phyloP scores from a whole-genome alignment of 306 rosid genomes.

The Casuarina cunninghamiana region DNA sequence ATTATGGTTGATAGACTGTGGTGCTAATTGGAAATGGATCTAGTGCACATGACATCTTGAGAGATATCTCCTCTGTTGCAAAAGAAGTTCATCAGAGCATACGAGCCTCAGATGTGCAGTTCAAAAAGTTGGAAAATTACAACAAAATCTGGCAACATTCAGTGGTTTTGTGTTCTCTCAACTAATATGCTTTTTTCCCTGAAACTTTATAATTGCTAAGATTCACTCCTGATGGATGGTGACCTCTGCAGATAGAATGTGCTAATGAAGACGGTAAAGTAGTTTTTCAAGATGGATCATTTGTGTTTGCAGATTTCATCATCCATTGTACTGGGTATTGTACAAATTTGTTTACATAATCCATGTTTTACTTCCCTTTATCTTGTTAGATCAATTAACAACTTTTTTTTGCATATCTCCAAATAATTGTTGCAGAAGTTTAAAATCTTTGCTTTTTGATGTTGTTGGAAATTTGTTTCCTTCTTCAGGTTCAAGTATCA shows the following conservation, averaged over 20 bases:
- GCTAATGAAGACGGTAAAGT: conserved; percentile 13
- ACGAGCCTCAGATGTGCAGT: not conserved
- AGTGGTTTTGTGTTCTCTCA: not conserved
- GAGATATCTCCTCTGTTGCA: conserved; percentile 5
- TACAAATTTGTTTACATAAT: not conserved
- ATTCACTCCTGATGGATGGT: not conserved
- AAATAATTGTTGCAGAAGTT: not conserved
- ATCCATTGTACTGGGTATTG: conserved; percentile 30
- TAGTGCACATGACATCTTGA: not conserved
- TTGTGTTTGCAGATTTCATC: conserved; percentile 14
- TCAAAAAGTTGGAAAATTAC: not conserved
- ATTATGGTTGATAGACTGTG: not conserved
- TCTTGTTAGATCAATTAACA: not conserved
- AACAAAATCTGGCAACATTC: not conserved
- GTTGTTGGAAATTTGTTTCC: not conserved
- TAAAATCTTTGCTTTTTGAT: not conserved
- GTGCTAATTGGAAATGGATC: conserved; percentile 6
- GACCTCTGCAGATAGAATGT: conserved; percentile 22
- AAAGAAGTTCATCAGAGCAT: conserved; percentile 4
- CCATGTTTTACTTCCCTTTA: not conserved
- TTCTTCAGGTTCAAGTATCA: conserved; percentile 16
- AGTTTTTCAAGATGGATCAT: conserved; percentile 15
- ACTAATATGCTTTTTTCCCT: not conserved
- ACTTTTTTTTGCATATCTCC: not conserved
- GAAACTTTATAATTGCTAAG: not conserved